Evolutionary conservation across 176 grass and related monocot species (phyloP).

Genomic region (Raddia guianensis): DNA sequence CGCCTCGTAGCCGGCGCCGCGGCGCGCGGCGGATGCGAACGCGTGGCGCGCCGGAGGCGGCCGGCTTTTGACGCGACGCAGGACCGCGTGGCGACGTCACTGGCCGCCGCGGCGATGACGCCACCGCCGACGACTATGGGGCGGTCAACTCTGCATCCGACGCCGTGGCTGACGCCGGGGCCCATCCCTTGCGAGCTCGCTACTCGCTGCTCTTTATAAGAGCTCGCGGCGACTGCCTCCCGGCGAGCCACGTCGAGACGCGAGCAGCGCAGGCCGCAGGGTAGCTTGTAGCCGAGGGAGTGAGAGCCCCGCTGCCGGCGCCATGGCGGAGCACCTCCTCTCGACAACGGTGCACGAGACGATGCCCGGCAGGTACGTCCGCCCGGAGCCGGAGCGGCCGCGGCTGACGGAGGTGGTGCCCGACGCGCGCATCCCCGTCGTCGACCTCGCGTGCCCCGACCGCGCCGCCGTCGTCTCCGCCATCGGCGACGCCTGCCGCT

Average conservation of each 20-base stretch:
- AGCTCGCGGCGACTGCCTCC: not conserved
- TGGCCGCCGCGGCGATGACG: not conserved
- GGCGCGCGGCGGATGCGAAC: not conserved
- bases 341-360: conserved; percentile 46
- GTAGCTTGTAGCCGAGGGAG: too few species aligned
- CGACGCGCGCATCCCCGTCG: conserved; percentile 57
- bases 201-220: not conserved
- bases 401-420: conserved; percentile 48
- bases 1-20: not conserved
- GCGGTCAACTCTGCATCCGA: not conserved
- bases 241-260: conserved; percentile 18
- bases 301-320: not conserved
- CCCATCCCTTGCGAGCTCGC: not conserved
- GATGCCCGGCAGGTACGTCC: conserved; percentile 54
- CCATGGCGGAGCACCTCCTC: conserved; percentile 65
- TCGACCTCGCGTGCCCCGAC: conserved; percentile 54
- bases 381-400: conserved; percentile 63
- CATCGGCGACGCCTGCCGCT: conserved; percentile 54
- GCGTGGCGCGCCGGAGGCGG: not conserved
- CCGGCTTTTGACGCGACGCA: not conserved
- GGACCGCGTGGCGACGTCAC: not conserved
- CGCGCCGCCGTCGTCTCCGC: conserved; percentile 25
- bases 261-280: too few species aligned
- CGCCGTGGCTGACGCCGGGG: not conserved
- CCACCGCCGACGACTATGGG: not conserved